Evolutionary conservation across 129 eudicot genomes (phyloP).

Genomic region (Cynara cardunculus): DNA sequence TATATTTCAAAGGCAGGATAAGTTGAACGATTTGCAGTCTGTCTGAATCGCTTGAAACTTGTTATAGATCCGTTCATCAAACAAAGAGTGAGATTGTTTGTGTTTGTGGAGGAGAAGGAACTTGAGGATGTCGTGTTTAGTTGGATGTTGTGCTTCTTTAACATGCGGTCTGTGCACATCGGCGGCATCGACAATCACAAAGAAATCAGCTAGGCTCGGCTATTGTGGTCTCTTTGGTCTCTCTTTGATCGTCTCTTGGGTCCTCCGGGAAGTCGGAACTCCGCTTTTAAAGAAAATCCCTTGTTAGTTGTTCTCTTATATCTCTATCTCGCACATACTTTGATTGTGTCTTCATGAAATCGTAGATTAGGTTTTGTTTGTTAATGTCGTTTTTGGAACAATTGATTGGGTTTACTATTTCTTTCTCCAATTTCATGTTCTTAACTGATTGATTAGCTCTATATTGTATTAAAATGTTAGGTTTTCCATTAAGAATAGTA

Average conservation of each 20-base stretch:
- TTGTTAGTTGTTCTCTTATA: conserved; percentile 35
- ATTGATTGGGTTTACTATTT: conserved; percentile 9
- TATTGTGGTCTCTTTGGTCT: conserved; percentile 90
- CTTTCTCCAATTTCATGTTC: background rate
- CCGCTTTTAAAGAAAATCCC: conserved; percentile 73
- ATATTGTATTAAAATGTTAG: background rate
- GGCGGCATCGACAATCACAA: conserved; percentile 83
- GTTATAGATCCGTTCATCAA: conserved; percentile 18
- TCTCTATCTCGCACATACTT: background rate
- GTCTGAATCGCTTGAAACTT: background rate
- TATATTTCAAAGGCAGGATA: background rate
- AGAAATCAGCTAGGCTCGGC: conserved; percentile 75
- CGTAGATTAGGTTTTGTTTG: conserved; percentile 1
- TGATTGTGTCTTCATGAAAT: background rate
- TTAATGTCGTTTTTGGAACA: background rate
- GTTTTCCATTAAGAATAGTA: conserved; percentile 5
- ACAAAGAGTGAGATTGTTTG: background rate
- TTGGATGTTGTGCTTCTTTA: conserved; percentile 81
- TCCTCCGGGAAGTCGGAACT: conserved; percentile 81
- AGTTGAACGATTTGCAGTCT: background rate
- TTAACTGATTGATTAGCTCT: background rate
- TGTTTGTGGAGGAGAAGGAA: background rate
- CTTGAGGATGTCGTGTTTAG: conserved; percentile 71
- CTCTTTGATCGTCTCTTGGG: conserved; percentile 81
- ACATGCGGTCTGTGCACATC: conserved; percentile 94